Conservation (phyloP, 75 land plant species). For the Pseudotsuga menziesii region DNA sequence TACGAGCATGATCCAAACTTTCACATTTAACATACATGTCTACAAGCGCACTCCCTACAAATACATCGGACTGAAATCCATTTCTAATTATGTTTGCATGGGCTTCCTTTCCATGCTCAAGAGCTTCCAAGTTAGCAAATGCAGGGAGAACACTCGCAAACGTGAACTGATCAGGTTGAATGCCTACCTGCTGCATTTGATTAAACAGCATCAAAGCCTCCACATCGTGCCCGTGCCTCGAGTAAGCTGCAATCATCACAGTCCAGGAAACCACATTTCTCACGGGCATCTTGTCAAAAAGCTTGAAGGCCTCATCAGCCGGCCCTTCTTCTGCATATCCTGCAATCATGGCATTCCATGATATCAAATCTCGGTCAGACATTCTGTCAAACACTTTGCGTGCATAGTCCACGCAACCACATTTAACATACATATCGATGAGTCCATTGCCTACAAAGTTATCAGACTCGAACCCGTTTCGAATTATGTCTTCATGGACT, state of each 20-base stretch:
- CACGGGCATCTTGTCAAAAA: background rate
- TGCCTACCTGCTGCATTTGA: background rate
- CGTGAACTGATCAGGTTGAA: background rate
- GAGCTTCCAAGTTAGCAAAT: background rate
- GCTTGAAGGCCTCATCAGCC: background rate
- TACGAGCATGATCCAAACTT: background rate
- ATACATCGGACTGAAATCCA: background rate
- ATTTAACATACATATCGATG: constrained; percentile 78
- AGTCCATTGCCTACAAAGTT: constrained; percentile 35
- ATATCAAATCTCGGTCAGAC: background rate
- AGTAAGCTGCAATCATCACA: background rate
- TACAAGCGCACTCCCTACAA: background rate
- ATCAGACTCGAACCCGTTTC: constrained; percentile 36
- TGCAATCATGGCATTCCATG: background rate
- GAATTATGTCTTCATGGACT: constrained; percentile 37
- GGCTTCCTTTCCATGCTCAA: background rate
- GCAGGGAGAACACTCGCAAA: background rate
- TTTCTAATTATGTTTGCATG: background rate
- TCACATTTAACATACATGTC: background rate
- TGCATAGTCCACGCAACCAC: constrained; percentile 49
- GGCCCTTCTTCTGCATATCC: background rate
- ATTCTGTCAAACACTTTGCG: constrained; percentile 40
- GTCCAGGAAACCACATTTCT: background rate
- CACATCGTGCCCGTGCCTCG: background rate
- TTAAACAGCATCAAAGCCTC: background rate